Percentiles rank a stretch among this genome's conserved stretches.
Conservation (phyloP, 1,139 yeast species). For the Nakaseomyces bracarensis region DNA sequence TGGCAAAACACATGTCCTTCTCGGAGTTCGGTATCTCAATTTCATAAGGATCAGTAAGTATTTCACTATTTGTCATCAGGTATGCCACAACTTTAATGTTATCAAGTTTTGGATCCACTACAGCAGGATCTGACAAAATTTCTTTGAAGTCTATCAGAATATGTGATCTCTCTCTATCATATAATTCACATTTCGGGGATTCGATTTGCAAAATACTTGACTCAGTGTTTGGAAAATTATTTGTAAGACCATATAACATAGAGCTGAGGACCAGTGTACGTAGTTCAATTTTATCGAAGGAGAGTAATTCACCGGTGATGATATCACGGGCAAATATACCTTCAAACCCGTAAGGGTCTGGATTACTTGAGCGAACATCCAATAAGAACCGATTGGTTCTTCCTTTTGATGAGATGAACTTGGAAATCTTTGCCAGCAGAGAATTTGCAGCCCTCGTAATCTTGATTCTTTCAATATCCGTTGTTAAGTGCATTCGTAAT, state of each 20-base stretch:
- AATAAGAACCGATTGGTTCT: constrained; percentile 25
- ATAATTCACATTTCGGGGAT: constrained; percentile 42
- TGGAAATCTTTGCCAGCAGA: constrained; percentile 57
- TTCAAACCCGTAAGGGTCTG: constrained; percentile 72
- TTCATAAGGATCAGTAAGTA: constrained; percentile 75
- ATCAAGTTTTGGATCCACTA: constrained; percentile 53
- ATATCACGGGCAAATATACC: constrained; percentile 60
- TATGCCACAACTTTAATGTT: constrained; percentile 70
- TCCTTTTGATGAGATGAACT: constrained; percentile 46
- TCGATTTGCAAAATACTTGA: constrained; percentile 31
- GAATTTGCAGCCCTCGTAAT: constrained; percentile 56
- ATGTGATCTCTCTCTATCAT: constrained; percentile 52
- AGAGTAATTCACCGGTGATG: constrained; percentile 53
- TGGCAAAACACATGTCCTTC: constrained; percentile 42
- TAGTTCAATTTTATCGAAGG: constrained; percentile 39
- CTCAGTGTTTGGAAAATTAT: constrained; percentile 56
- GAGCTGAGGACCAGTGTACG: constrained; percentile 63
- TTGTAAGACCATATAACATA: constrained; percentile 61
- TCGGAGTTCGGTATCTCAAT: constrained; percentile 50
- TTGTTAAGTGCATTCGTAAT: constrained; percentile 48
- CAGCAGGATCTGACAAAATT: constrained; percentile 52
- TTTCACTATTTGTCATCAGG: constrained; percentile 53
- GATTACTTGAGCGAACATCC: constrained; percentile 36
- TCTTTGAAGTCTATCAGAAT: constrained; percentile 73
- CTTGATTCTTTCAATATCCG: constrained; percentile 46